Evolutionary conservation across 306 rosid genomes (phyloP), one percentile per base, ranked within the genome.

Genomic region (Abrus precatorius): DNA sequence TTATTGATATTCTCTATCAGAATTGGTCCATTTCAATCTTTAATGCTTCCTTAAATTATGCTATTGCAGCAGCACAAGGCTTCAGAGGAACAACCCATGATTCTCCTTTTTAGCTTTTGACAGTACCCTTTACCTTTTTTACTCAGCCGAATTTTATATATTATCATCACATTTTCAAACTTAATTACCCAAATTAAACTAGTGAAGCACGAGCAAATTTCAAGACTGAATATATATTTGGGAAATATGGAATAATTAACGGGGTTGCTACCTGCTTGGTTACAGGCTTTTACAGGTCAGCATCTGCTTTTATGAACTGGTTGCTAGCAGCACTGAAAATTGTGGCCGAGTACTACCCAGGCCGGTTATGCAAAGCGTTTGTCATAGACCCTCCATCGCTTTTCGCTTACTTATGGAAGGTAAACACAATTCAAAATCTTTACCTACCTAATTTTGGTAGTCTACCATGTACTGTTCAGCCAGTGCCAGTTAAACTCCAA

Each of bases 341-440:
- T 11, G 90, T 90, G 79, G 92, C 82, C 0, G 99, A 93, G 57
- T 89, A 87, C 85, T 95, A 95, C 83, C 99, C 99, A 3, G 88
- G 87, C 5, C 87, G 91, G 30, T 89, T 95, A 38, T 40, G 74
- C 84, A 89, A 88, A 65, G 93, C 94, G 3, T 95, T 95, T 75
- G 88, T 95, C 2, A 91, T 93, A n/a, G 99, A 95, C 88, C 93
- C 99, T 48, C 99, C 99, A 0, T 83, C 94, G 1, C 86, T 95
- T 12, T 95, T 95, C 81, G 82, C 98, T 33, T 95, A 95, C 79
- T 69, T 95, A 48, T 95, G 99, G 99, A 95, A 95, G 99, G 99
- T 95, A 88, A 62, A 77, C 60, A 36, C 78, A 72, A 69, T 74
- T 81, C 83, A 81, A 82, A 87, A 4, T 52, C 55, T 49, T 62